Conservation (phyloP, 257 asterid species). For the Solanum commersonii region DNA sequence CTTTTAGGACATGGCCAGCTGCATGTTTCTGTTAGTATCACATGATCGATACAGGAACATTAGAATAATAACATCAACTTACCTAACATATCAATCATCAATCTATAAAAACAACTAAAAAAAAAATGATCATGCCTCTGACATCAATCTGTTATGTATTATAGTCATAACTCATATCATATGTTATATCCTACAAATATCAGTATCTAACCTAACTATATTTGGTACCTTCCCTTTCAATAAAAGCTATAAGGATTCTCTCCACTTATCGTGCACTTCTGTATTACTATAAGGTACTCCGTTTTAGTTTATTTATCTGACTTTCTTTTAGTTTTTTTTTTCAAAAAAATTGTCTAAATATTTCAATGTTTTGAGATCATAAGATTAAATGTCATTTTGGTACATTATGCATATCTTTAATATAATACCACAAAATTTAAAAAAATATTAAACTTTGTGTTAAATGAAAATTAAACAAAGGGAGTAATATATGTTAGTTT, state of each 20-base stretch:
- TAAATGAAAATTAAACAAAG: too few relatives aligned
- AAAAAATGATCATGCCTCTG: background rate
- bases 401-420: too few relatives aligned
- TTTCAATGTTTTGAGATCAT: too few relatives aligned
- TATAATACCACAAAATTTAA: too few relatives aligned
- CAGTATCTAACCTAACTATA: background rate
- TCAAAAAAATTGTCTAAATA: too few relatives aligned
- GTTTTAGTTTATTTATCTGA: too few relatives aligned
- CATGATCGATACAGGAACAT: background rate
- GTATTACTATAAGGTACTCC: background rate
- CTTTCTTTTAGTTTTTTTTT: too few relatives aligned
- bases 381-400: too few relatives aligned
- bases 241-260: background rate
- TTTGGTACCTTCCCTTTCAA: background rate
- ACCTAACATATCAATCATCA: background rate
- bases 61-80: background rate
- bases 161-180: background rate
- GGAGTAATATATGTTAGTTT: too few relatives aligned
- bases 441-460: too few relatives aligned
- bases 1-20: background rate
- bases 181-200: background rate
- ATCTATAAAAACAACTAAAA: background rate
- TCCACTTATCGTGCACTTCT: background rate
- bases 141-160: background rate
- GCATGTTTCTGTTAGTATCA: background rate